Evolutionary conservation across 2,329 filamentous ascomycete species (phyloP).

Genomic region (Stagonosporopsis rhizophila): DNA sequence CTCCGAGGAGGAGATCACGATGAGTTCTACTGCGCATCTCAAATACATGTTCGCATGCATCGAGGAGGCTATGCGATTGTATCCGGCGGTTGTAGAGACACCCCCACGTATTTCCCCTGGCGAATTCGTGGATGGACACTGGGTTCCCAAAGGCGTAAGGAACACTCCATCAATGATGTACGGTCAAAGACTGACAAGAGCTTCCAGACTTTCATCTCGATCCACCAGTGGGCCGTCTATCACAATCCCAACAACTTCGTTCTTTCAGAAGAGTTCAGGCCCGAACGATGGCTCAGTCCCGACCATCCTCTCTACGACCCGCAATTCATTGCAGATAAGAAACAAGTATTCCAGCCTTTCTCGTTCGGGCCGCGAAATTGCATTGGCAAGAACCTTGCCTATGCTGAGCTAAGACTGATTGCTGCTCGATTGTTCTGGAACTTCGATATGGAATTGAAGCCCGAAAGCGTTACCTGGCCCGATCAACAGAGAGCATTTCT

Average conservation of each 20-base stretch:
- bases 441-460: conserved; percentile 38
- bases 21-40: neutral
- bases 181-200: neutral
- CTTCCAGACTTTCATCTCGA: neutral
- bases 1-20: neutral
- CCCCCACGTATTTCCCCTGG: conserved; percentile 1
- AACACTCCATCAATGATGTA: neutral
- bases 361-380: conserved; percentile 21
- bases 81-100: conserved; percentile 20
- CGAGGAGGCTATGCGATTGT: conserved; percentile 25
- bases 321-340: neutral
- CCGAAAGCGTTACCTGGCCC: no score
- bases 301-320: neutral
- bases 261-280: neutral
- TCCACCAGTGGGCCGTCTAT: neutral
- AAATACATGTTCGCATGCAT: conserved; percentile 28
- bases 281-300: neutral
- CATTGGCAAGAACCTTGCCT: conserved; percentile 41
- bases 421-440: conserved; percentile 48
- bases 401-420: conserved; percentile 48
- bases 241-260: neutral
- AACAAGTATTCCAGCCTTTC: conserved; percentile 38
- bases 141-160: neutral
- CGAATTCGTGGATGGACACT: neutral
- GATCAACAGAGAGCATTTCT: no score